Conservation (phyloP, 2,329 filamentous ascomycete species). For the Setomelanomma holmii region DNA sequence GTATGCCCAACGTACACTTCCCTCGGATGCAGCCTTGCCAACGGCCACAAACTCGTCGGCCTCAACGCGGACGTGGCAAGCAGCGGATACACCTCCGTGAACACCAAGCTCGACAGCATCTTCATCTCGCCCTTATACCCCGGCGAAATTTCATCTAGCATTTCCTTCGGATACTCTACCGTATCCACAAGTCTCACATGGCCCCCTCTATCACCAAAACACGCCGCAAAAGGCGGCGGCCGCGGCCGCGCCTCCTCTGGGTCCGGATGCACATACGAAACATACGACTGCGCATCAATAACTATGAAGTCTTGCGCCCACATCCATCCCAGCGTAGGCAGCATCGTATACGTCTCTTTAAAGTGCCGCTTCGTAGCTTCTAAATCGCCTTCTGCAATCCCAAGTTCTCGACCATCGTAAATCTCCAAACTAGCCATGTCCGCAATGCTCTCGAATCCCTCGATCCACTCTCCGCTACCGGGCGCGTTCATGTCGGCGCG, state of each 20-base stretch:
- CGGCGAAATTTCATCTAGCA: conserved; percentile 5
- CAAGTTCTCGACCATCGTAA: conserved; percentile 18
- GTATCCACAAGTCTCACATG: conserved; percentile 16
- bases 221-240: conserved; percentile 9
- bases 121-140: conserved; percentile 13
- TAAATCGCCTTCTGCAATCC: conserved; percentile 26
- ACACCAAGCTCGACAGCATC: conserved; percentile 14
- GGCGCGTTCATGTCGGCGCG: conserved; percentile 14
- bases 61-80: conserved; percentile 7
- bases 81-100: conserved; percentile 13
- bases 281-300: conserved; percentile 15
- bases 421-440: conserved; percentile 10
- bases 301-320: conserved; percentile 24
- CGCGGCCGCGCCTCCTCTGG: background rate
- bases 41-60: conserved; percentile 16
- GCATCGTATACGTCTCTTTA: conserved; percentile 9
- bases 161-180: background rate
- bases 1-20: conserved; percentile 22
- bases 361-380: conserved; percentile 21
- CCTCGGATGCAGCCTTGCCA: conserved; percentile 19
- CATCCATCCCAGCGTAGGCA: conserved; percentile 13
- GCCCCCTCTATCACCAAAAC: conserved; percentile 16
- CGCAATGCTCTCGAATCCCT: conserved; percentile 17
- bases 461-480: conserved; percentile 19
- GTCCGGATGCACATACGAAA: conserved; percentile 6